phyloP scores from a whole-genome alignment of 306 rosid species.

The Erythrophleum fordii region DNA sequence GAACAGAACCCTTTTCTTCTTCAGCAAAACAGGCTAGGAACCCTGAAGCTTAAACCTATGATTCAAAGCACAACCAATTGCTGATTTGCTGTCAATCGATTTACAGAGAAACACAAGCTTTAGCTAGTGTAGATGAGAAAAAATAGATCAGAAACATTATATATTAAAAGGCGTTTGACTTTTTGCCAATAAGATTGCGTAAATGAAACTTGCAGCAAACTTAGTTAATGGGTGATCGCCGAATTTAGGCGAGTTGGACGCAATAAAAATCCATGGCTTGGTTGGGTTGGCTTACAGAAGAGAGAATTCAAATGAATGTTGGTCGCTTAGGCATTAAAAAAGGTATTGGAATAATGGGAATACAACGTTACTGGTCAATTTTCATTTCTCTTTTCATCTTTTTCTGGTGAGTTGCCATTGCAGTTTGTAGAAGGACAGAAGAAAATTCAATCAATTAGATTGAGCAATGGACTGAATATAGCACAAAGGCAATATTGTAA shows the following conservation, averaged over 20 bases:
- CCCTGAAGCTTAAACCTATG: neutral
- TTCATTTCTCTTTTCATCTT: conserved; percentile 41
- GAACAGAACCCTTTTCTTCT: conserved; percentile 55
- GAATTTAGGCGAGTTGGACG: conserved; percentile 62
- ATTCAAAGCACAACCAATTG: conserved; percentile 41
- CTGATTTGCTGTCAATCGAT: conserved; percentile 14
- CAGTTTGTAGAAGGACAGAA: conserved; percentile 15
- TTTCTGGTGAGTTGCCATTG: conserved; percentile 59
- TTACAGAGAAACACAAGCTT: conserved; percentile 1
- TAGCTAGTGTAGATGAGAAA: neutral
- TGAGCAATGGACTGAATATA: neutral
- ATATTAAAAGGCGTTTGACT: conserved; percentile 47
- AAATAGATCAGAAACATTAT: conserved; percentile 27
- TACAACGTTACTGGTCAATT: conserved; percentile 21
- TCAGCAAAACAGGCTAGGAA: conserved; percentile 55
- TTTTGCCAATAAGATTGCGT: conserved; percentile 49
- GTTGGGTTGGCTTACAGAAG: conserved; percentile 33
- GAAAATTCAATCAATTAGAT: neutral
- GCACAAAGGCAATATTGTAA: too few species aligned
- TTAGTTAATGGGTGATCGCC: conserved; percentile 58
- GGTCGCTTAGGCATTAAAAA: conserved; percentile 37
- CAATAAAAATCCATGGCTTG: conserved; percentile 46
- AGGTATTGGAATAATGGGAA: conserved; percentile 30
- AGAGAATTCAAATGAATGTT: conserved; percentile 45
- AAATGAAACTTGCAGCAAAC: conserved; percentile 50